phyloP scores from a whole-genome alignment of 257 asterid genomes.

The Solanum microdontum region DNA sequence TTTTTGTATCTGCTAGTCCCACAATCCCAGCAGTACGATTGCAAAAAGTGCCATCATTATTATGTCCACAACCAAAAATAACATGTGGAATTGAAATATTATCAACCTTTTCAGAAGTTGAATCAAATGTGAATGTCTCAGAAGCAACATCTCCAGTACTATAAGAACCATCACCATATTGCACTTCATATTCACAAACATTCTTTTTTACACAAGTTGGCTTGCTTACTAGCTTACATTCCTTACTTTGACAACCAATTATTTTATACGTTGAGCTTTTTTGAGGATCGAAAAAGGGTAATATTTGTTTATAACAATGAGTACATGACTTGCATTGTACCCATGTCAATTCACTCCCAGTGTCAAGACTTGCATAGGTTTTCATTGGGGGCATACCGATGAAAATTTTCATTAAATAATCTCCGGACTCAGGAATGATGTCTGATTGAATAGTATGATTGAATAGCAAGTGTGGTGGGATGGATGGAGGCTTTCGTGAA shows the following conservation, averaged over 20 bases:
- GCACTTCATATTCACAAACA: conserved; percentile 17
- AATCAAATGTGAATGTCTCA: conserved; percentile 31
- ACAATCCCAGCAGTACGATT: conserved; percentile 29
- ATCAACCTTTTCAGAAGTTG: background rate
- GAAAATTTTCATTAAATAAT: conserved; percentile 29
- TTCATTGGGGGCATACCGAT: conserved; percentile 49
- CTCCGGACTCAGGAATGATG: conserved; percentile 13
- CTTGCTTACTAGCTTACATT: conserved; percentile 13
- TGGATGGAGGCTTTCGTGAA: background rate
- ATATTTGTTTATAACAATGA: conserved; percentile 27
- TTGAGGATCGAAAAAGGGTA: conserved; percentile 34
- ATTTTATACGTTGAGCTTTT: conserved; percentile 11
- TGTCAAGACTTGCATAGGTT: conserved; percentile 34
- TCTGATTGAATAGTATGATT: background rate
- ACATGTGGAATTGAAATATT: conserved; percentile 12
- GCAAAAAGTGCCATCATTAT: conserved; percentile 28
- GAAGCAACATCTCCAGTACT: conserved; percentile 28
- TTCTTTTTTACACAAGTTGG: background rate
- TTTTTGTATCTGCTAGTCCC: conserved; percentile 43
- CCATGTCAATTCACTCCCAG: conserved; percentile 59
- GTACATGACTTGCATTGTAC: conserved; percentile 48
- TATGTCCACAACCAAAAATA: conserved; percentile 48
- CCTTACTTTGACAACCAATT: conserved; percentile 12
- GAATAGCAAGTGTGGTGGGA: background rate
- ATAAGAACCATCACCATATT: conserved; percentile 27